Percentiles rank a stretch among this genome's conserved stretches.
These are phyloP conservation scores for Adenanthera pavonina DNA, from an alignment of 306 rosid species.

Conservation along the genomic window DNA sequence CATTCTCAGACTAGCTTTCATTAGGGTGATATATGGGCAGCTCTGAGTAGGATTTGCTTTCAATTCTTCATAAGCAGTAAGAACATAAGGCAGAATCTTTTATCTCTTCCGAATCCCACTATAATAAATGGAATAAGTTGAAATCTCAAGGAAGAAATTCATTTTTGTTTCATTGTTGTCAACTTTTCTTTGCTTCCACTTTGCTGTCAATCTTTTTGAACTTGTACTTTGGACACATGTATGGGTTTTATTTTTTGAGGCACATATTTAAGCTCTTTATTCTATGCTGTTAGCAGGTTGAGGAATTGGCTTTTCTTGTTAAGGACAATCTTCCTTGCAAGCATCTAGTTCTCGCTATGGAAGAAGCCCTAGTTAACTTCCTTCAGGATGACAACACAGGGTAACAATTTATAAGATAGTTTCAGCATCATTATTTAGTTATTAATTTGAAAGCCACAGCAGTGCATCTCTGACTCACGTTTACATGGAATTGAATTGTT, in stretches of 20 bases:
- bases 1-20: neutral
- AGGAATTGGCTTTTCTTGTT: conserved; percentile 94
- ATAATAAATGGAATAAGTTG: neutral
- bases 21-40: neutral
- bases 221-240: conserved; percentile 2
- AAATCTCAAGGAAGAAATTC: neutral
- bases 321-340: conserved; percentile 96
- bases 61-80: neutral
- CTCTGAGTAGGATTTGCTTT: neutral
- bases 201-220: conserved; percentile 11
- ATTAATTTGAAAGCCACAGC: neutral
- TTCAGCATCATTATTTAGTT: neutral
- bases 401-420: conserved; percentile 51
- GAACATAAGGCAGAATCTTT: neutral
- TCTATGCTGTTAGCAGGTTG: conserved; percentile 64
- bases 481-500: conserved; percentile 4
- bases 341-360: conserved; percentile 96
- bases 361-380: conserved; percentile 77
- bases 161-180: conserved; percentile 13
- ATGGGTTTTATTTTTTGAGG: neutral
- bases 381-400: conserved; percentile 81
- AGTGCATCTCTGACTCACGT: neutral
- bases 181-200: conserved; percentile 11
- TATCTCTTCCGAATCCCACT: neutral
- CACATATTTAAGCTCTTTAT: conserved; percentile 23